A percentile compares a stretch with the other conserved stretches of the same genome.
These are phyloP conservation scores for Aphanomyces stellatus DNA, from an alignment of 352 stramenopile species.

Conservation along the genomic window DNA sequence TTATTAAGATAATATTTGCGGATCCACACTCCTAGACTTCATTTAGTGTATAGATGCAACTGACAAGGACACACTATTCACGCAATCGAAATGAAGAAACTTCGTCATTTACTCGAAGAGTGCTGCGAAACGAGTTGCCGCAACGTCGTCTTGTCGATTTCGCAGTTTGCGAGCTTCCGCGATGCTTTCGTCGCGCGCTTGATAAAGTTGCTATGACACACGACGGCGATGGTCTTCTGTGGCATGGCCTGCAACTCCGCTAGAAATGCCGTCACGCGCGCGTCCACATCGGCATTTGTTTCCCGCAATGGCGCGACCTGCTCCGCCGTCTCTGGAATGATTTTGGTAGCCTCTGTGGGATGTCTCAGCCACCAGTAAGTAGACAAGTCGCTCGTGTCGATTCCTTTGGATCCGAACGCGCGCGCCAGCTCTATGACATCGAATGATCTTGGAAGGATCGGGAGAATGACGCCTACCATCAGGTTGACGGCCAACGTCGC, in stretches of 20 bases:
- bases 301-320: constrained; percentile 56
- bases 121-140: background rate
- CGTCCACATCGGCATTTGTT: constrained; percentile 42
- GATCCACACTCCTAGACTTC: no score
- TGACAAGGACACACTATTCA: no score
- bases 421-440: constrained; percentile 29
- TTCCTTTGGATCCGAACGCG: background rate
- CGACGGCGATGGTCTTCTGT: constrained; percentile 62
- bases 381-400: constrained; percentile 25
- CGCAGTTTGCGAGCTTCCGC: constrained; percentile 73
- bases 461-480: constrained; percentile 23
- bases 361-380: constrained; percentile 56
- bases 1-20: no score
- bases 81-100: no score
- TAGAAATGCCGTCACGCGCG: constrained; percentile 58
- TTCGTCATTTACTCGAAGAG: no score
- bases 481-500: constrained; percentile 62
- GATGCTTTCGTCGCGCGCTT: constrained; percentile 75
- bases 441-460: background rate
- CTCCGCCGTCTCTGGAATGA: constrained; percentile 29
- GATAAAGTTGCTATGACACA: constrained; percentile 79
- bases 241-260: constrained; percentile 39
- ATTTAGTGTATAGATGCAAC: no score
- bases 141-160: constrained; percentile 44
- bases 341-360: constrained; percentile 22